A percentile compares a stretch with the other conserved stretches of the same genome.
Evolutionary conservation across 305 asterid species (phyloP).

Genomic region (Fraxinus sp.): DNA sequence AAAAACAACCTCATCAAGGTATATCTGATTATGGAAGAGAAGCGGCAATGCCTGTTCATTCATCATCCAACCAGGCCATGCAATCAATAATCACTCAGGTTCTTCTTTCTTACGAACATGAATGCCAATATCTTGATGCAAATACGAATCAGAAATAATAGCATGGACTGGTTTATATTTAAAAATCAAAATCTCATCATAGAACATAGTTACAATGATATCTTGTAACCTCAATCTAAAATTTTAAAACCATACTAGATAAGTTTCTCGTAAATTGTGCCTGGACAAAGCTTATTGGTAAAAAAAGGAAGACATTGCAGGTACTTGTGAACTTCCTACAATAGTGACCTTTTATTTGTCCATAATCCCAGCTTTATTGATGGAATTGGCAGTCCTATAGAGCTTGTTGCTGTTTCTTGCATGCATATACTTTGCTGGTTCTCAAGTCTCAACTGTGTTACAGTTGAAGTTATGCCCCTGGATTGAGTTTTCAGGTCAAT

Average conservation of each 20-base stretch:
- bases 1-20: slow-evolving; percentile 86
- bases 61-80: slow-evolving; percentile 63
- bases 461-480: not conserved
- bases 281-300: not conserved
- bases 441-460: not conserved
- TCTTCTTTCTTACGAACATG: not conserved
- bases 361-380: not conserved
- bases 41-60: slow-evolving; percentile 55
- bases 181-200: not conserved
- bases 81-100: slow-evolving; percentile 88
- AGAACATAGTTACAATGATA: not conserved
- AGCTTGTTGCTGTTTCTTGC: not conserved
- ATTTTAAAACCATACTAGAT: not conserved
- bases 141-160: not conserved
- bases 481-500: not conserved
- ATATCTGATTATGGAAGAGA: slow-evolving; percentile 91
- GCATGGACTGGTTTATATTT: not conserved
- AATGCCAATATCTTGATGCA: not conserved
- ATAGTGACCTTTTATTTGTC: not conserved
- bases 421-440: not conserved
- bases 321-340: not conserved
- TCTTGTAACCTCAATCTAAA: not conserved
- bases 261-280: not conserved
- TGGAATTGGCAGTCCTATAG: not conserved
- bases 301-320: not conserved